Evolutionary conservation across 2,329 filamentous ascomycete species (phyloP).

Genomic region (Sporothrix pseudoabietina): DNA sequence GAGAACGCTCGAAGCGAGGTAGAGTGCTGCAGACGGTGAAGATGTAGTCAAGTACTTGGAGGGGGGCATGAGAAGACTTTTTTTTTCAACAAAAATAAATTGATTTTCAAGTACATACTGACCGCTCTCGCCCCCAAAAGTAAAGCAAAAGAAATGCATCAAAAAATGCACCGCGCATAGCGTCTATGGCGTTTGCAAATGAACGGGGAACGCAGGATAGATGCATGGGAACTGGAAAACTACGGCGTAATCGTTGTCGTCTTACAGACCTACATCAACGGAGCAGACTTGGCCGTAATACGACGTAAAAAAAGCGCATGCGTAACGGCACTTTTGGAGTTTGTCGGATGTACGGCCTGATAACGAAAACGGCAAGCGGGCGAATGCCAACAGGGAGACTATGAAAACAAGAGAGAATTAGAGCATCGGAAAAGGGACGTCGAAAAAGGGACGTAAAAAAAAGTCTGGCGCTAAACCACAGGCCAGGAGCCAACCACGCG

Average conservation of each 20-base stretch:
- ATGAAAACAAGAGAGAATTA: not conserved
- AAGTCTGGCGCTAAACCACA: slow-evolving; percentile 25
- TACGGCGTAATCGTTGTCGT: too few relatives aligned
- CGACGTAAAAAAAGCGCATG: not conserved
- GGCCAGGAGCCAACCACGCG: slow-evolving; percentile 17
- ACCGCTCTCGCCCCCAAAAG: not conserved
- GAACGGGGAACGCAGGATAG: not conserved
- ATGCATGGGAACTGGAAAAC: not conserved
- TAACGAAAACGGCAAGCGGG: not conserved
- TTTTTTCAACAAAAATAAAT: not conserved
- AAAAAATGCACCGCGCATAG: not conserved
- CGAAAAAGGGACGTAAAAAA: not conserved
- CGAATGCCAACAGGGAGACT: not conserved
- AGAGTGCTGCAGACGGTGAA: not conserved
- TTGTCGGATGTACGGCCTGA: not conserved
- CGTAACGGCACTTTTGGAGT: not conserved
- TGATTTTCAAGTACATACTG: too few relatives aligned
- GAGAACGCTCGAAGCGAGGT: not conserved
- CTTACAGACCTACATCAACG: not conserved
- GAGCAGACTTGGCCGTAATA: not conserved
- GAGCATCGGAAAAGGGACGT: not conserved
- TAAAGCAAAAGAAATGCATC: not conserved
- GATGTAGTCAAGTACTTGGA: not conserved
- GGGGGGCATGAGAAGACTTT: not conserved
- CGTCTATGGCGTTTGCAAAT: slow-evolving; percentile 21